Base-by-base conservation (phyloP, 108 stramenopile genomes). In the Mediolabrus comicus region DNA sequence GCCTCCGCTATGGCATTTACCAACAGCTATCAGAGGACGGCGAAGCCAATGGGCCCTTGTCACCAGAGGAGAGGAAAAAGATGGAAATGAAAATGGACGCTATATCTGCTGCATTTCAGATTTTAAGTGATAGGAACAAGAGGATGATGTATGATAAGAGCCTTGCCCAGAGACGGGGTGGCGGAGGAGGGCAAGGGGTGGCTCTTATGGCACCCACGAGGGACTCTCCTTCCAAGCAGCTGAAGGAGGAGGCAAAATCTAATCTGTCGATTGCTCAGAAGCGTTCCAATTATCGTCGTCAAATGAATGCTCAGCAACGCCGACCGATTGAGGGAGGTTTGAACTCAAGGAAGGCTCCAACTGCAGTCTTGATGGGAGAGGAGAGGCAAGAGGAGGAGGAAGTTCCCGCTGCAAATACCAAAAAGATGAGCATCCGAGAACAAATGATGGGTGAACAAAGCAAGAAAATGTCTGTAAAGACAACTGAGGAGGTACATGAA, bases 1-100 rank as follows among this genome's bases (percentile, higher is more conserved):
- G 84, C 54, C 59, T 74, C 7, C 66, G 77, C 8, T 79, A 79
- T 38, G 72, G 68, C 27, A 39, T 68, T 28, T 74, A 74, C 33
- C 67, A 69, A 16, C 30, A 43, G 17, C 46, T 74, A 53, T 38
- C 35, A 16, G 52, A 67, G 34, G 54, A 49, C 13, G 53, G 33
- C 6, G 34, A 12, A 9, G 13, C 62, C 59, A 28, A 27, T 26
- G 39, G 24, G 16, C 46, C 46, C 19, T n/a, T 62, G 41, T 38
- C 59, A 19, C 35, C 22, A 12, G 33, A 54, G 2, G 77, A 73
- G 61, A 46, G 72, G 55, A 49, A 38, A 17, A 25, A 16, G n/a
- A 43, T 53, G 29, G 72, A 79, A 49, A 53, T 32, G 26, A 53
- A 56, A 62, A 74, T 79, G 77, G 67, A 79, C 22, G 77, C 77